Evolutionary conservation across 495 filamentous ascomycete species (phyloP), one percentile per base, ranked within the genome.

Genomic region (Pseudotulostoma volvatum): DNA sequence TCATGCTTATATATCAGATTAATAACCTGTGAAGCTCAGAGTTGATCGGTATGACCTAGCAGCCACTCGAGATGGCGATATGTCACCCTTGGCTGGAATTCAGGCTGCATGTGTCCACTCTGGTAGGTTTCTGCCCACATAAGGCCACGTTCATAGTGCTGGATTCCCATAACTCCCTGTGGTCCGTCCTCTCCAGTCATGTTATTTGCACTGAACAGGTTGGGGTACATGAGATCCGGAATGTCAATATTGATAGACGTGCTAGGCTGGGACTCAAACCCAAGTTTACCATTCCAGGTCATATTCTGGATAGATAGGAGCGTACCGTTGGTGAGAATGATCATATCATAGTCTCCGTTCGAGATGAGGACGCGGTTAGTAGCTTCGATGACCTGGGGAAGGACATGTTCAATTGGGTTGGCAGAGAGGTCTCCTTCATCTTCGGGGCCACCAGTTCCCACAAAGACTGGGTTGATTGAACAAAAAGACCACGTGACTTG

Each of bases 281-380:
- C 83, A 39, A 77, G 71, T 9, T 51, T 50, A 3, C 83, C 83
- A 39, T 73, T 71, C 78, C 79, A 88, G 0, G 81, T 87, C 81
- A 88, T 84, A 52, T 86, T 87, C 47, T 90, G 81, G 30, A 88
- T 79, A 14, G 70, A 73, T 9, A 80, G 57, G 0, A 90, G 62
- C 0, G 77, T 74, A 8, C 81, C 79, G 45, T 84, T 79, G 34
- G 63, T 43, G 17, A 82, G 60, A 3, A 84, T 58, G 28, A 75
- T 44, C 44, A 57, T 70, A 39, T 77, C 74, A 15, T 60, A 48
- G 35, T 68, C 54, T 0, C 78, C 80, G 47, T 85, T 77, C 4
- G 54, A 71, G 47, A 87, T 73, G 25, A 87, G 63, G 5, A 79
- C 78, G 34, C 75, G 71, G 18, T 82, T 67, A 1, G 75, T 76